phyloP scores from a whole-genome alignment of 192 early-diverging fungal species.

The Rhizophlyctis rosea region DNA sequence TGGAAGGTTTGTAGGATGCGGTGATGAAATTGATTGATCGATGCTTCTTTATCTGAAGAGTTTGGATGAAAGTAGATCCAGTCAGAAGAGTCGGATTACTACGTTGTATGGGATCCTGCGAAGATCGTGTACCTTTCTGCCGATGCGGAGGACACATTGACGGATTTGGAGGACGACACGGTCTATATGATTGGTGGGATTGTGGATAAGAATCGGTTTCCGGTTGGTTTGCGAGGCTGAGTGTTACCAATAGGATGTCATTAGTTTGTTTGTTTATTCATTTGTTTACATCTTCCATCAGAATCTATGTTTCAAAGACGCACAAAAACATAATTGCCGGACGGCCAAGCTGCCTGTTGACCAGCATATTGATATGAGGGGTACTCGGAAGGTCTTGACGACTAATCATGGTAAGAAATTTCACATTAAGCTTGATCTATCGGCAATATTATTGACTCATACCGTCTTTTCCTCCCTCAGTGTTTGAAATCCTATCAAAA shows the following conservation, averaged over 20 bases:
- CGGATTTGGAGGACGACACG: slow-evolving; percentile 66
- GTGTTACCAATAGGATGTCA: too few species aligned
- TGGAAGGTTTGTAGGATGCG: slow-evolving; percentile 50
- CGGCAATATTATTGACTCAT: slow-evolving; percentile 17
- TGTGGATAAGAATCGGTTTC: slow-evolving; percentile 91
- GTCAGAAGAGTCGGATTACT: not conserved
- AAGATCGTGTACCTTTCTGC: slow-evolving; percentile 86
- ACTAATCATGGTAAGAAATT: slow-evolving; percentile 73
- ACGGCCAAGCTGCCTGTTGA: slow-evolving; percentile 84
- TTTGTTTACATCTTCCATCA: too few species aligned
- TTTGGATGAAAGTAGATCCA: not conserved
- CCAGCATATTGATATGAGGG: slow-evolving; percentile 74
- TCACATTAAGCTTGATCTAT: not conserved
- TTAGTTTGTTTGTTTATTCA: too few species aligned
- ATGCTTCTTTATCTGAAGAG: slow-evolving; percentile 28
- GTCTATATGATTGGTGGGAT: slow-evolving; percentile 91
- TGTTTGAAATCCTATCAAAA: slow-evolving; percentile 84
- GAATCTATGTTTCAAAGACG: slow-evolving; percentile 81
- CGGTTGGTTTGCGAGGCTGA: too few species aligned
- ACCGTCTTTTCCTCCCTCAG: slow-evolving; percentile 41
- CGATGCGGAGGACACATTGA: slow-evolving; percentile 72
- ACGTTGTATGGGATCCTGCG: slow-evolving; percentile 37
- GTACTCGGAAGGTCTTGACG: slow-evolving; percentile 83
- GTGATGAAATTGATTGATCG: slow-evolving; percentile 34
- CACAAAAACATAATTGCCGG: slow-evolving; percentile 65